Base-by-base conservation (phyloP, 208 protist species). In the Crithidia bombi region DNA sequence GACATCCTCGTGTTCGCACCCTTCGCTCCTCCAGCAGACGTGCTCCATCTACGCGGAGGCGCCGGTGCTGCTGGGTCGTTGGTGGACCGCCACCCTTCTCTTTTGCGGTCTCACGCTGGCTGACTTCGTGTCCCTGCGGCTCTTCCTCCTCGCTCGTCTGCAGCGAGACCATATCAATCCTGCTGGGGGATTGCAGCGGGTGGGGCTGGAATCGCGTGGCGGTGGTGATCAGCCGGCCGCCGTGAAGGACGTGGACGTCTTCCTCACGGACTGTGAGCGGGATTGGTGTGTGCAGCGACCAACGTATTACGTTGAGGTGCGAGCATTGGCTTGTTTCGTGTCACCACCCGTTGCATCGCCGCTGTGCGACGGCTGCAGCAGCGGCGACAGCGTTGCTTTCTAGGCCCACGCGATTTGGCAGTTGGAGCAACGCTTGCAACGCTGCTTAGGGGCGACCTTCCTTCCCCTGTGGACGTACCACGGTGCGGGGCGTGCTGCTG, bases 391-490 rank as follows among this genome's bases (percentile, higher is more conserved):
- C n/a, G n/a, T n/a, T n/a, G n/a, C n/a, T n/a, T n/a, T n/a, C n/a
- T n/a, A n/a, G 65, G 19, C 50, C 55, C 26, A 38, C 14, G 70
- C 26, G 23, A 2, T 68, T 30, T 14, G 14, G 0, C 2, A 54
- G 21, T 56, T 83, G 35, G 44, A 63, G 26, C 43, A 56, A 55
- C 51, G 25, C 28, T 73, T 81, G 59, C 75, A 73, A 63, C 15
- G 15, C 19, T 54, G 55, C 26, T 76, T 75, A 32, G 7, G n/a
- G 11, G 46, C 67, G 0, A 9, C 46, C 26, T 81, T 87, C 15
- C 87, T 89, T 57, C 81, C 83, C 1, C 41, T 92, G 5, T 92
- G 86, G 83, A 76, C 81, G 5, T 80, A 82, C 33, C 61, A 32
- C 4, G 61, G 54, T 1, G 54, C 54, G 19, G 54, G 54, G 10